These are phyloP conservation scores for Backusella australiensis DNA, from an alignment of 192 early-diverging fungal species.

Conservation along the genomic window DNA sequence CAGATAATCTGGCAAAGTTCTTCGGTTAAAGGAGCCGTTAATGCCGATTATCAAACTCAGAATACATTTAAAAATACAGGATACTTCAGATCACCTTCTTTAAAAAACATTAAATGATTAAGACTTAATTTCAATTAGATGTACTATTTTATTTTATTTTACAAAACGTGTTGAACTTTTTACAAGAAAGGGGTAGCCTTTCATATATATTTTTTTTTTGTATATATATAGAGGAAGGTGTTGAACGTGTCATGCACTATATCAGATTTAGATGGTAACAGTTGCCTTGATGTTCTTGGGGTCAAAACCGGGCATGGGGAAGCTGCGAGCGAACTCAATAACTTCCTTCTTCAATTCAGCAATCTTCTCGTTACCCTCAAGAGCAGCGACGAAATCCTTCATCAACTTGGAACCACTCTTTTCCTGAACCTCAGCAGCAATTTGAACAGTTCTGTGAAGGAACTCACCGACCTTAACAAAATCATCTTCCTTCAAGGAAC, in stretches of 20 bases:
- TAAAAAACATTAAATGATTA: background rate
- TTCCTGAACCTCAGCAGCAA: constrained; percentile 83
- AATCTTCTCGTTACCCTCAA: constrained; percentile 79
- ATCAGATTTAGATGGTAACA: constrained; percentile 22
- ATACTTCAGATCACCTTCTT: background rate
- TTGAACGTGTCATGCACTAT: constrained; percentile 13
- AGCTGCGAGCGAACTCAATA: constrained; percentile 86
- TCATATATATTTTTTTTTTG: constrained; percentile 3
- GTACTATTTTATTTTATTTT: constrained; percentile 8
- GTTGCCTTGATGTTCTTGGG: constrained; percentile 35
- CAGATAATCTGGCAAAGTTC: too few species aligned
- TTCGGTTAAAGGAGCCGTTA: background rate
- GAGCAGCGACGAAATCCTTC: constrained; percentile 94
- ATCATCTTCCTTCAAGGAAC: constrained; percentile 95
- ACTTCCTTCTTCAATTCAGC: constrained; percentile 82
- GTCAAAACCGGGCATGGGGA: constrained; percentile 94
- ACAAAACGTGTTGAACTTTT: constrained; percentile 28
- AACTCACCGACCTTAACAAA: constrained; percentile 96
- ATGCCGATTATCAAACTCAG: background rate
- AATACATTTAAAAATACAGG: background rate
- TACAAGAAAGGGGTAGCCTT: constrained; percentile 6
- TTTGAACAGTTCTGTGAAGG: constrained; percentile 90
- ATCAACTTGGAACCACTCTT: constrained; percentile 88
- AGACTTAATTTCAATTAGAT: background rate
- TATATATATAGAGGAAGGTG: background rate